Evolutionary conservation across 345 rosid species (phyloP).

Genomic region (Populus alba): DNA sequence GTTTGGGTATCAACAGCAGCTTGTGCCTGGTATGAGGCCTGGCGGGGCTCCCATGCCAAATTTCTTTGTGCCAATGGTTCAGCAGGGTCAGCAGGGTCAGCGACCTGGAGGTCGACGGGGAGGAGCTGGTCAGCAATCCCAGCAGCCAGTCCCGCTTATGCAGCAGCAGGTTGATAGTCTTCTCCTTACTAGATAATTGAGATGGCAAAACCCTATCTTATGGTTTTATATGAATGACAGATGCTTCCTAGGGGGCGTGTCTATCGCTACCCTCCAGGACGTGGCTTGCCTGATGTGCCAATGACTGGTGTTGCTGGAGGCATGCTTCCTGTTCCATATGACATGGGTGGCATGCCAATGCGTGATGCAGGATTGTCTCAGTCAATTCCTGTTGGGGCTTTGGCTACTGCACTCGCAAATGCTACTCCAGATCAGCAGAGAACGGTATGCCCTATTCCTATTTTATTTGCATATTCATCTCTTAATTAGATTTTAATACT

Average conservation of each 20-base stretch:
- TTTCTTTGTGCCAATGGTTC: slow-evolving; percentile 90
- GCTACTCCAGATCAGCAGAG: slow-evolving; percentile 85
- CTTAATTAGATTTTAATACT: too few species aligned
- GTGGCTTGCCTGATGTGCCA: slow-evolving; percentile 71
- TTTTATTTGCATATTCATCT: background rate
- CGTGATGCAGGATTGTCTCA: slow-evolving; percentile 63
- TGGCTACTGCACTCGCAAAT: slow-evolving; percentile 86
- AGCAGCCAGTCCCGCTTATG: slow-evolving; percentile 75
- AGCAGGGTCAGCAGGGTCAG: slow-evolving; percentile 82
- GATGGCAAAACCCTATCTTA: background rate
- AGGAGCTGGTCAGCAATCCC: slow-evolving; percentile 68
- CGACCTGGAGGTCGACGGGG: slow-evolving; percentile 76
- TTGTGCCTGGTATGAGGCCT: slow-evolving; percentile 91
- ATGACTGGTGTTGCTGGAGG: slow-evolving; percentile 66
- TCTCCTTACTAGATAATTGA: background rate
- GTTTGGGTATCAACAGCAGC: slow-evolving; percentile 91
- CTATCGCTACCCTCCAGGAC: slow-evolving; percentile 74
- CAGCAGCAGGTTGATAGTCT: slow-evolving; percentile 63
- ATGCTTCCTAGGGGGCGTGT: slow-evolving; percentile 81
- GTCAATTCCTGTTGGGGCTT: slow-evolving; percentile 71
- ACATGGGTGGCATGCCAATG: slow-evolving; percentile 57
- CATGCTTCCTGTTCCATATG: slow-evolving; percentile 70
- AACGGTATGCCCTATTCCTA: slow-evolving; percentile 47
- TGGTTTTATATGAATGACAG: slow-evolving; percentile 23
- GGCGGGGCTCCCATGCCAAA: slow-evolving; percentile 71